Conservation (phyloP, 371 early-diverging fungal species). For the Sporodiniella umbellata region DNA sequence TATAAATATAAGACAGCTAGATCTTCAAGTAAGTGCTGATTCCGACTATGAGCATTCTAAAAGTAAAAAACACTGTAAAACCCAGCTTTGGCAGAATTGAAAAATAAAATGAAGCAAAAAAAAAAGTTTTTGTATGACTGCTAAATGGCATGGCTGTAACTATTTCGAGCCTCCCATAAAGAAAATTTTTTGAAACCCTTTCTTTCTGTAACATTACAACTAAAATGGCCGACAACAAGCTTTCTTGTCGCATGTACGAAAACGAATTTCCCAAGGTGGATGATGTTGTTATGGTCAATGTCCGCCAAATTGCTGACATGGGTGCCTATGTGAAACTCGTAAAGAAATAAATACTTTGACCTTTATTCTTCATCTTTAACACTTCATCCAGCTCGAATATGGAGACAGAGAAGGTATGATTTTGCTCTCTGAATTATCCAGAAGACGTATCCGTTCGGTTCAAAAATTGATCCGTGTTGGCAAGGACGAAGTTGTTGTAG, state of each 20-base stretch:
- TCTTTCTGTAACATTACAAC: background rate
- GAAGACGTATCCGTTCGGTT: constrained; percentile 97
- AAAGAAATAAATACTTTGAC: background rate
- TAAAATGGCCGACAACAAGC: constrained; percentile 35
- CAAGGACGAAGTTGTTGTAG: constrained; percentile 95
- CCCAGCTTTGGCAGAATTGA: too few species aligned
- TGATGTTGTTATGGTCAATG: constrained; percentile 98
- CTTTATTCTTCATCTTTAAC: too few species aligned
- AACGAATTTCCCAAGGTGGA: constrained; percentile 96
- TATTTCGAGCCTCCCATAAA: background rate
- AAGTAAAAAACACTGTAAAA: too few species aligned
- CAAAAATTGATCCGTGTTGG: constrained; percentile 98
- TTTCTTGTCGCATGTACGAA: constrained; percentile 90
- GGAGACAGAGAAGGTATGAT: constrained; percentile 98
- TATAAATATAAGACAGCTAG: too few species aligned
- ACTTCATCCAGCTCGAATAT: constrained; percentile 65
- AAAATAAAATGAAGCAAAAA: background rate
- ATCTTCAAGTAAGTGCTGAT: background rate
- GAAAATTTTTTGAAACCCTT: background rate
- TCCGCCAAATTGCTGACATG: constrained; percentile 96
- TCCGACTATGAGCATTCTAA: background rate
- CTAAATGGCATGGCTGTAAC: background rate
- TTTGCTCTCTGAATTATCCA: constrained; percentile 92
- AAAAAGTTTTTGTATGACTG: background rate
- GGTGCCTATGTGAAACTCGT: constrained; percentile 97